phyloP scores from a whole-genome alignment of 164 flowering plant genomes.

The Liquidambar formosana region DNA sequence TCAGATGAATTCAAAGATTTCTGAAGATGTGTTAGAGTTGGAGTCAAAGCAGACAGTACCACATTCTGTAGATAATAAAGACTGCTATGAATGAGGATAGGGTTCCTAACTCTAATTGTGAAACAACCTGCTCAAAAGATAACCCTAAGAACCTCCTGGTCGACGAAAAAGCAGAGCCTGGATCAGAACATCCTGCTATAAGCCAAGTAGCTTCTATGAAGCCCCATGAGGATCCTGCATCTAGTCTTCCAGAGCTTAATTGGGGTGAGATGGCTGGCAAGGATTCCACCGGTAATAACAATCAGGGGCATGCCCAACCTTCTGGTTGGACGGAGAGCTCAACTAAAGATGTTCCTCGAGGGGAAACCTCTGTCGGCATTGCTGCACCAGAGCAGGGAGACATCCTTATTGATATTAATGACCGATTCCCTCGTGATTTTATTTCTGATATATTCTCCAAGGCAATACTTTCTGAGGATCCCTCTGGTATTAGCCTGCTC shows the following conservation, averaged over 20 bases:
- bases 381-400: conserved; percentile 46
- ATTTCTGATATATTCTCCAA: conserved; percentile 80
- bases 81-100: conserved; percentile 17
- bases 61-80: conserved; percentile 8
- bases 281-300: conserved; percentile 14
- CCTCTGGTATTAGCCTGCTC: conserved; percentile 37
- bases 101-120: conserved; percentile 13
- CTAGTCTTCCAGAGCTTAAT: conserved; percentile 28
- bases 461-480: conserved; percentile 46
- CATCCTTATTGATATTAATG: conserved; percentile 84
- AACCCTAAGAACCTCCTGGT: conserved; percentile 10
- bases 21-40: conserved; percentile 7
- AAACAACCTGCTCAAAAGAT: conserved; percentile 8
- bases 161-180: conserved; percentile 18
- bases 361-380: conserved; percentile 22
- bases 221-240: conserved; percentile 33
- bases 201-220: conserved; percentile 26
- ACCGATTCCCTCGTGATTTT: conserved; percentile 82
- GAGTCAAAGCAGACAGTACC: conserved; percentile 11
- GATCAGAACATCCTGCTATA: conserved; percentile 15
- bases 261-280: conserved; percentile 33
- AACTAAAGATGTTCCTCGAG: conserved; percentile 29
- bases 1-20: conserved; percentile 18
- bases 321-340: conserved; percentile 33
- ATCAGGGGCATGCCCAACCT: conserved; percentile 23